Conservation (phyloP, 345 rosid species). For the Populus simonii region DNA sequence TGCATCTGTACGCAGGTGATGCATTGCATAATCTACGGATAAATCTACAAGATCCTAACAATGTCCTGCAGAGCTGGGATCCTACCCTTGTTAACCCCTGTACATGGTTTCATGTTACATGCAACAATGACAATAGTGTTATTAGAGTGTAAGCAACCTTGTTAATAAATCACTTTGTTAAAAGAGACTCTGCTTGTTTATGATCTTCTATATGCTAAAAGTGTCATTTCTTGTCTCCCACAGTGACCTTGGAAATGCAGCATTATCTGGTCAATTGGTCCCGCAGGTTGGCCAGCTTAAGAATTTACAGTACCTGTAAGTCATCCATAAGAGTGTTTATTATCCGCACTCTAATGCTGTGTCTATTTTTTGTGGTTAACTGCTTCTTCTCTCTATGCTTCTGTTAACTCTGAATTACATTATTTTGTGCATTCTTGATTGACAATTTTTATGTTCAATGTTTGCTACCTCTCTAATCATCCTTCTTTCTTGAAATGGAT, state of each 20-base stretch:
- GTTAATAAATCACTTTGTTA: neutral
- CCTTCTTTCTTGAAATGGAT: neutral
- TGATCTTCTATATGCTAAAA: neutral
- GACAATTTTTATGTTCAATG: neutral
- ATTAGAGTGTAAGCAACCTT: conserved; percentile 34
- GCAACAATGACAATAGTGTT: conserved; percentile 42
- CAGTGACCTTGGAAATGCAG: conserved; percentile 48
- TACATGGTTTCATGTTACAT: conserved; percentile 47
- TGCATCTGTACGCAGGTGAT: conserved; percentile 25
- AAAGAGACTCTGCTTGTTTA: neutral
- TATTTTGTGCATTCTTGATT: neutral
- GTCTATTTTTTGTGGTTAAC: neutral
- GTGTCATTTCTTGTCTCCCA: neutral
- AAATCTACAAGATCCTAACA: conserved; percentile 34
- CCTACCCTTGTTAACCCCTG: conserved; percentile 36
- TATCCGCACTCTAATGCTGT: neutral
- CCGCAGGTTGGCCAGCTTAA: conserved; percentile 40
- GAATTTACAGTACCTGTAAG: conserved; percentile 44
- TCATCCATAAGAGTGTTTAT: neutral
- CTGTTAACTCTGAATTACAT: neutral
- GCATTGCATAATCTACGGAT: conserved; percentile 30
- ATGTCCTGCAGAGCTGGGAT: conserved; percentile 45
- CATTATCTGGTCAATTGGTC: conserved; percentile 40
- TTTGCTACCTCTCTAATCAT: neutral
- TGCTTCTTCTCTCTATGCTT: neutral